These are phyloP conservation scores for Takashimella koratensis DNA, from an alignment of 1,284 basidiomycete species.

Conservation along the genomic window DNA sequence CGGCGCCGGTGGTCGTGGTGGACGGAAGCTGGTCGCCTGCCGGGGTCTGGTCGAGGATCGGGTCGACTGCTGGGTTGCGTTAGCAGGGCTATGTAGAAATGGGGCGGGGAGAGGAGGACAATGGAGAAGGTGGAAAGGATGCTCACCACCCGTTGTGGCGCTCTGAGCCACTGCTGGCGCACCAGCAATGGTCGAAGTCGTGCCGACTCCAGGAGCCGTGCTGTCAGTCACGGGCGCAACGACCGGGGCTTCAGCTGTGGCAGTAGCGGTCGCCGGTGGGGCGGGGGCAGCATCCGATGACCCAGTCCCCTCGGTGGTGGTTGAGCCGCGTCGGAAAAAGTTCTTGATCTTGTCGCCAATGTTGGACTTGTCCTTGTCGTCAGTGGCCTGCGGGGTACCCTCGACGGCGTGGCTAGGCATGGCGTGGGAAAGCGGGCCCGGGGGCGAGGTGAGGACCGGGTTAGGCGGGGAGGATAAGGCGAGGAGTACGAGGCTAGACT, in stretches of 20 bases:
- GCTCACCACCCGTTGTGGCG: slow-evolving; percentile 5
- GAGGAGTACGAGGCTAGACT: slow-evolving; percentile 40
- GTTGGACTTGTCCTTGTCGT: slow-evolving; percentile 12
- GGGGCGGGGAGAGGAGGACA: neutral
- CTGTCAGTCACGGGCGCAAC: too few species aligned
- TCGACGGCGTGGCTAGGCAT: slow-evolving; percentile 21
- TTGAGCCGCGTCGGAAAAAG: slow-evolving; percentile 24
- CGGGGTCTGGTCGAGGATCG: slow-evolving; percentile 27
- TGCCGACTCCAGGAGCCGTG: neutral
- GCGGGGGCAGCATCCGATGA: neutral
- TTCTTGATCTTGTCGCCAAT: slow-evolving; percentile 33
- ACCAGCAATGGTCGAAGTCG: neutral
- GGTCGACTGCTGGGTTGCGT: slow-evolving; percentile 4
- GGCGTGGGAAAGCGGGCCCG: slow-evolving; percentile 29
- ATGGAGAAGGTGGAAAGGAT: slow-evolving; percentile 2
- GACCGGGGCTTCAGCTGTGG: neutral
- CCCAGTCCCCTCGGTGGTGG: slow-evolving; percentile 3
- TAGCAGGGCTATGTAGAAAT: too few species aligned
- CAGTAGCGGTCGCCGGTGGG: neutral
- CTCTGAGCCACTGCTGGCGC: slow-evolving; percentile 1
- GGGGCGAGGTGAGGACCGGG: slow-evolving; percentile 25
- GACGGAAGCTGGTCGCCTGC: slow-evolving; percentile 24
- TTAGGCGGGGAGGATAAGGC: slow-evolving; percentile 37
- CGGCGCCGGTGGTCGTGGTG: slow-evolving; percentile 13
- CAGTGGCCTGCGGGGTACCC: neutral